phyloP scores from a whole-genome alignment of 2,329 filamentous ascomycete species.

The Apiospora hydei region DNA sequence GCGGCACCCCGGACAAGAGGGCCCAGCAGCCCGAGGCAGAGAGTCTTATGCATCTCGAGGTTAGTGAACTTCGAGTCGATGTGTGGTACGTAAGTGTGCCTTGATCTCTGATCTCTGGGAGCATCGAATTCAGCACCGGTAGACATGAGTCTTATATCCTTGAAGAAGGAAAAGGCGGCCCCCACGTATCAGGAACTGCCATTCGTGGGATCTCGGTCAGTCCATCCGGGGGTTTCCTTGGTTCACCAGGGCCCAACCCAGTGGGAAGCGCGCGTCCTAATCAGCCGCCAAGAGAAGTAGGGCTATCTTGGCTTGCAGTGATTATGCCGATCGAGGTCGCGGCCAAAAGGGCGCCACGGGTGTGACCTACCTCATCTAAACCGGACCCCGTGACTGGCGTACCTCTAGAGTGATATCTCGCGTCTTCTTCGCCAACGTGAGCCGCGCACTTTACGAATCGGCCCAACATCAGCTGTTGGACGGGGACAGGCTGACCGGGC shows the following conservation, averaged over 20 bases:
- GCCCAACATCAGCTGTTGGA: conserved; percentile 4
- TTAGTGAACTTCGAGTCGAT: background rate
- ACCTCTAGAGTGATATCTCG: background rate
- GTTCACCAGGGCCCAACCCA: background rate
- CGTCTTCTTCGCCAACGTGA: background rate
- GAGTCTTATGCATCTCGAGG: background rate
- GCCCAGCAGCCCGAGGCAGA: conserved; percentile 40
- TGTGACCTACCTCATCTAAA: conserved; percentile 11
- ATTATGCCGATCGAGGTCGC: background rate
- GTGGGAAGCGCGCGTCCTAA: background rate
- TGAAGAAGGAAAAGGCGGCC: background rate
- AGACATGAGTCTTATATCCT: background rate
- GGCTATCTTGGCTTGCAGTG: conserved; percentile 7
- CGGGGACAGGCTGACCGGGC: background rate
- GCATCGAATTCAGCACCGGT: background rate
- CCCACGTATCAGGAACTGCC: background rate
- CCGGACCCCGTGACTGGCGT: background rate
- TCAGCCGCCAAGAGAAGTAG: background rate
- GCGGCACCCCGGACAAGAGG: conserved; percentile 33
- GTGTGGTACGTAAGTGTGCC: background rate
- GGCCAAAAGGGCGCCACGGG: background rate
- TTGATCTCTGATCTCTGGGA: too few relatives aligned
- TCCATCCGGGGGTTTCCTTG: background rate
- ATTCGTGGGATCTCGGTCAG: conserved; percentile 23
- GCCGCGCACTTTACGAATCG: background rate